These are phyloP conservation scores for Hermanozyma aechmeae DNA, from an alignment of 805 yeast genomes.

Conservation along the genomic window DNA sequence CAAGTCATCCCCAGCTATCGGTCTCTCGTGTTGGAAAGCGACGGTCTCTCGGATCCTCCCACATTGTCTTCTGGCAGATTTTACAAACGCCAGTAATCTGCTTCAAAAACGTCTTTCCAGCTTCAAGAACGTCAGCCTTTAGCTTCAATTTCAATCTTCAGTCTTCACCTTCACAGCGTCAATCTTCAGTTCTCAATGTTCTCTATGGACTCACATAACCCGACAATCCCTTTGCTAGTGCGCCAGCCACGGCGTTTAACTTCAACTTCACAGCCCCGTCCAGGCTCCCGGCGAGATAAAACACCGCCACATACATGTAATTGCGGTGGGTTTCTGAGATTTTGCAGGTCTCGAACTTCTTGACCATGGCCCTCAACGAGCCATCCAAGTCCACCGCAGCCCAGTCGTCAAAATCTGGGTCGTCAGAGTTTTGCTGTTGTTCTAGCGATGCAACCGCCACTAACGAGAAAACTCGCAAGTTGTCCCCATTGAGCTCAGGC, in stretches of 20 bases:
- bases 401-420: constrained; percentile 15
- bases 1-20: no score
- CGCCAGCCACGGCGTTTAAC: constrained; percentile 21
- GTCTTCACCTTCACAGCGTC: no score
- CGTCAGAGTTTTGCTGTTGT: constrained; percentile 8
- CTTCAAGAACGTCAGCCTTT: no score
- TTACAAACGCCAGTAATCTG: no score
- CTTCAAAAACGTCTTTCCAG: no score
- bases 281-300: constrained; percentile 19
- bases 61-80: no score
- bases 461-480: constrained; percentile 24
- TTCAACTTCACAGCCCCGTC: constrained; percentile 27
- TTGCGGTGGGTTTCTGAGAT: constrained; percentile 3
- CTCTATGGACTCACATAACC: constrained; percentile 13
- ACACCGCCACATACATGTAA: constrained; percentile 20
- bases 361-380: constrained; percentile 18
- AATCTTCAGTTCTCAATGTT: no score
- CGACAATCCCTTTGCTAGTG: constrained; percentile 22
- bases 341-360: constrained; percentile 8
- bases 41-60: no score
- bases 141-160: no score
- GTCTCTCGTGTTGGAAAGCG: no score
- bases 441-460: constrained; percentile 22
- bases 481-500: no score
- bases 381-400: constrained; percentile 20